Evolutionary conservation across 495 filamentous ascomycete genomes (phyloP).

Genomic region (Pseudomonodictys pantanalensis): DNA sequence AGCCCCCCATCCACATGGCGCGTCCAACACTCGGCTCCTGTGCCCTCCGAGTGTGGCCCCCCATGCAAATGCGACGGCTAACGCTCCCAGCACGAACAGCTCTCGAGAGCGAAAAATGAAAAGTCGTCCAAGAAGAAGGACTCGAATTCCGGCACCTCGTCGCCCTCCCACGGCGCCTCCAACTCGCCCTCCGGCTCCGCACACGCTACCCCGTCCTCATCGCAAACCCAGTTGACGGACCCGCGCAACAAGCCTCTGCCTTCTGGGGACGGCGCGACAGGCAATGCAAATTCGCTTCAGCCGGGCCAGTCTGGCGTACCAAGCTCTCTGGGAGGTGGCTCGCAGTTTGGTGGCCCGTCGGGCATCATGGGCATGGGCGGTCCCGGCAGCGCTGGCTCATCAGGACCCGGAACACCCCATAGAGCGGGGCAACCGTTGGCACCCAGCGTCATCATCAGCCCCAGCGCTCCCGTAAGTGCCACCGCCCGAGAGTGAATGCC

Average conservation of each 20-base stretch:
- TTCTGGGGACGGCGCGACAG: constrained; percentile 60
- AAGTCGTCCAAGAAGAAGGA: constrained; percentile 93
- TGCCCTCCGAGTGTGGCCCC: not conserved
- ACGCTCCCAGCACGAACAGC: constrained; percentile 68
- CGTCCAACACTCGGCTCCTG: constrained; percentile 31
- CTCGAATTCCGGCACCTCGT: constrained; percentile 71
- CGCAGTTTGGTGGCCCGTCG: constrained; percentile 40
- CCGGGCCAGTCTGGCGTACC: constrained; percentile 45
- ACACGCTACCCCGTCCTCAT: constrained; percentile 62
- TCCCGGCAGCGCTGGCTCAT: constrained; percentile 49
- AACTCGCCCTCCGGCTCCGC: constrained; percentile 63
- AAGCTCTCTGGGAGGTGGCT: constrained; percentile 39
- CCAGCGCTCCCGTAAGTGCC: constrained; percentile 81
- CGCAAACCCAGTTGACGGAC: constrained; percentile 82
- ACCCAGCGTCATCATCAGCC: constrained; percentile 93
- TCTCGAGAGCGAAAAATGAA: constrained; percentile 89
- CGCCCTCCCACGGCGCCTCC: constrained; percentile 63
- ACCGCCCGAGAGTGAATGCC: not conserved
- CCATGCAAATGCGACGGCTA: constrained; percentile 27
- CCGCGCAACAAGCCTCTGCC: constrained; percentile 76
- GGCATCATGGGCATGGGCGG: constrained; percentile 40
- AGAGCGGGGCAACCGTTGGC: constrained; percentile 51
- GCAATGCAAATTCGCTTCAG: constrained; percentile 42
- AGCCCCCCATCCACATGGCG: constrained; percentile 35
- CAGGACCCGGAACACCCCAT: constrained; percentile 59